Evolutionary conservation across 441 rosid species (phyloP).

Genomic region (Viola pubescens): DNA sequence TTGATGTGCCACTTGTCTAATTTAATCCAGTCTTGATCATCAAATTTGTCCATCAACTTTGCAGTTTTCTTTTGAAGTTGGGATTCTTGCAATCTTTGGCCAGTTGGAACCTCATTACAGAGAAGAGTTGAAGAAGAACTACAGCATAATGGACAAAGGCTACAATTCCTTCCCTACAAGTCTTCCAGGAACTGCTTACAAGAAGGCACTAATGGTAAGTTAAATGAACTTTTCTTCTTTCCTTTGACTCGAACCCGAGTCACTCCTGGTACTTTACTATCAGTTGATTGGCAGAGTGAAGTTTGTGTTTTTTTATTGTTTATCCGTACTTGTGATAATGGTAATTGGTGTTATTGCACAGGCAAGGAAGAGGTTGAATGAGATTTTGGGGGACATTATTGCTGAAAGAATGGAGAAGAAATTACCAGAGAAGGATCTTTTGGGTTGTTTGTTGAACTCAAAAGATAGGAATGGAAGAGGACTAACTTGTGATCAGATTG

Average conservation of each 20-base stretch:
- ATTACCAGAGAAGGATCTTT: slow-evolving; percentile 33
- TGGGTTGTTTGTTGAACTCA: slow-evolving; percentile 43
- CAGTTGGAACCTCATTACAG: slow-evolving; percentile 38
- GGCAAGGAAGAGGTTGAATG: slow-evolving; percentile 50
- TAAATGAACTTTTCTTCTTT: background rate
- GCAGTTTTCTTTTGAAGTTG: slow-evolving; percentile 66
- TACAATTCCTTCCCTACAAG: slow-evolving; percentile 57
- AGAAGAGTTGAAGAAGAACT: slow-evolving; percentile 43
- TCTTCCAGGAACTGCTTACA: slow-evolving; percentile 50
- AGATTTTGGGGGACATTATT: slow-evolving; percentile 42
- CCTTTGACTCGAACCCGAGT: too few relatives aligned
- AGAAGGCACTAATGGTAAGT: slow-evolving; percentile 44
- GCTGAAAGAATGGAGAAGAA: slow-evolving; percentile 47
- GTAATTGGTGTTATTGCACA: slow-evolving; percentile 3
- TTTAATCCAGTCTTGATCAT: background rate
- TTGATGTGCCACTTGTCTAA: background rate
- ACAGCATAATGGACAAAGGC: slow-evolving; percentile 45
- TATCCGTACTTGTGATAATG: too few relatives aligned
- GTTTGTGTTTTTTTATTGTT: too few relatives aligned
- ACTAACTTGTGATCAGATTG: slow-evolving; percentile 37
- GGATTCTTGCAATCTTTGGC: slow-evolving; percentile 51
- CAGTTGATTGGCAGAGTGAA: too few relatives aligned
- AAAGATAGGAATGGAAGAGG: slow-evolving; percentile 35
- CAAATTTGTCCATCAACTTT: slow-evolving; percentile 2
- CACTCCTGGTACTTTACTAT: too few relatives aligned